Conservation (phyloP, 2,329 filamentous ascomycete species). For the Pyricularia grisea region DNA sequence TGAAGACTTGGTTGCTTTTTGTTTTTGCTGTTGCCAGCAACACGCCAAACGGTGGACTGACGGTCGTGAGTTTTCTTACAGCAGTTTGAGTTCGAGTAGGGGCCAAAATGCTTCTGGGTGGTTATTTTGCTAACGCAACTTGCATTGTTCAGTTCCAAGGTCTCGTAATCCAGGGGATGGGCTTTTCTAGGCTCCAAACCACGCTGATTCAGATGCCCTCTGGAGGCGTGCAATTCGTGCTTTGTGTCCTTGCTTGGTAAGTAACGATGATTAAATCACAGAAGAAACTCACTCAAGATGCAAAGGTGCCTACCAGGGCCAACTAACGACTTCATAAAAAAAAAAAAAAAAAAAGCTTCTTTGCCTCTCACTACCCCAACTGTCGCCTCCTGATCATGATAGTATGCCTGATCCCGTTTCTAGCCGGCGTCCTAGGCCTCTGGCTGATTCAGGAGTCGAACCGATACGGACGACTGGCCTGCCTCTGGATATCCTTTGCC, state of each 20-base stretch:
- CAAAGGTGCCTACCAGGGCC: neutral
- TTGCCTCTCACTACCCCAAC: neutral
- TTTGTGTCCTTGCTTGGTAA: neutral
- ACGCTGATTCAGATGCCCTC: conserved; percentile 9
- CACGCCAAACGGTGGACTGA: conserved; percentile 13
- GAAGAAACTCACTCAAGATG: neutral
- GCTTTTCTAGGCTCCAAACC: conserved; percentile 6
- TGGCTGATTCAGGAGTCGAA: conserved; percentile 9
- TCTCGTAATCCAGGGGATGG: conserved; percentile 12
- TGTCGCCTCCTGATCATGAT: conserved; percentile 11
- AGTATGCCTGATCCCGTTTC: conserved; percentile 10
- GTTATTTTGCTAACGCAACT: neutral
- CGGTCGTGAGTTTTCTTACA: conserved; percentile 2
- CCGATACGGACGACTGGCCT: conserved; percentile 14
- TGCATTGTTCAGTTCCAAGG: conserved; percentile 7
- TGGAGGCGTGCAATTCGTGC: conserved; percentile 7
- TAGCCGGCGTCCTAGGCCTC: conserved; percentile 9
- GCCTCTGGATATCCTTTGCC: conserved; percentile 18
- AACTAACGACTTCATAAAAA: neutral
- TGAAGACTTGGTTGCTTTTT: conserved; percentile 15
- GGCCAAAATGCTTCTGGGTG: neutral
- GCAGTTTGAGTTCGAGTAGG: neutral
- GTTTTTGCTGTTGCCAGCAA: conserved; percentile 10
- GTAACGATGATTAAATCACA: neutral
- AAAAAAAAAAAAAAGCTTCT: neutral